Percentiles rank a stretch among this genome's conserved stretches.
Conservation (phyloP, 305 asterid genomes). For the Ajuga reptans region DNA sequence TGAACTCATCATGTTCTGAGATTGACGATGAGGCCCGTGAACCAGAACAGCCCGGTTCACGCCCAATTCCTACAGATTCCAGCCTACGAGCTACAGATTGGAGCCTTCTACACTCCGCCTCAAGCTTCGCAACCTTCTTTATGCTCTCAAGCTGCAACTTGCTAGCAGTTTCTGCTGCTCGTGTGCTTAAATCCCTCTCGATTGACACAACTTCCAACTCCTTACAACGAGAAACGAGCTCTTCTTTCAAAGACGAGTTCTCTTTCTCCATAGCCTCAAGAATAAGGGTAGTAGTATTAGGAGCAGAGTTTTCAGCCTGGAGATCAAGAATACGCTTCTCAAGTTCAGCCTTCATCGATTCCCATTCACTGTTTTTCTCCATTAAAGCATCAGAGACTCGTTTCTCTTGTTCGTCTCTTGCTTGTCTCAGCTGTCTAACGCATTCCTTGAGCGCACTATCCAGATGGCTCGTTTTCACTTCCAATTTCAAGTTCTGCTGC, state of each 20-base stretch:
- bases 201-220: conserved; percentile 40
- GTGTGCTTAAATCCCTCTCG: conserved; percentile 78
- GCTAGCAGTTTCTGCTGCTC: conserved; percentile 70
- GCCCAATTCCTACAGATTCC: conserved; percentile 16
- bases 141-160: conserved; percentile 67
- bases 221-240: conserved; percentile 34
- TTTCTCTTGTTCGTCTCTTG: conserved; percentile 59
- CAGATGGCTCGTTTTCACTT: conserved; percentile 64
- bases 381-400: conserved; percentile 32
- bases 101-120: conserved; percentile 58
- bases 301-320: conserved; percentile 25
- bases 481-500: conserved; percentile 63
- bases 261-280: conserved; percentile 48
- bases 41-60: conserved; percentile 32
- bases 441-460: conserved; percentile 87
- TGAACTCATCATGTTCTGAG: conserved; percentile 45
- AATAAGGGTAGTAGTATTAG: conserved; percentile 17
- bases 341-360: conserved; percentile 36
- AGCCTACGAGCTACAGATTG: conserved; percentile 32
- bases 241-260: conserved; percentile 43
- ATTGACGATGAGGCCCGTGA: conserved; percentile 39
- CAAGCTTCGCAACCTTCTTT: conserved; percentile 61
- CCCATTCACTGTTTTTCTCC: conserved; percentile 40
- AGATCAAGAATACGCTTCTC: conserved; percentile 48
- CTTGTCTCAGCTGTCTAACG: conserved; percentile 61